phyloP scores from a whole-genome alignment of 148 eudicot genomes.

The Rhododendron henanense region DNA sequence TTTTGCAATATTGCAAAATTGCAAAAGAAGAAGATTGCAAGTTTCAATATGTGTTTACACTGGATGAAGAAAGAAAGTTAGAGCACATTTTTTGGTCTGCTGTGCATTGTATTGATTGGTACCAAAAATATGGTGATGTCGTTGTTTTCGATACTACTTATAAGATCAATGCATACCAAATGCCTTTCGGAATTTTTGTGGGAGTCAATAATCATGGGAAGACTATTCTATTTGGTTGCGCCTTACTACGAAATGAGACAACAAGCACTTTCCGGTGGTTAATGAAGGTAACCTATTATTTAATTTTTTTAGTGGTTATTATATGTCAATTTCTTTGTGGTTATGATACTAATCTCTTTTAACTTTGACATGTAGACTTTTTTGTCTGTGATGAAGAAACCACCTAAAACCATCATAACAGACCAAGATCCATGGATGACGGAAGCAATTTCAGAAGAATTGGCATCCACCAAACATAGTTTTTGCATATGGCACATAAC shows the following conservation, averaged over 20 bases:
- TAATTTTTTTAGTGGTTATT: neutral
- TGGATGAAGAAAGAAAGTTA: too few species aligned
- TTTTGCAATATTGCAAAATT: slow-evolving; percentile 10
- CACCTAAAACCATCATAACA: neutral
- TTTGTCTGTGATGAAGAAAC: neutral
- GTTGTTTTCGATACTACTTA: too few species aligned
- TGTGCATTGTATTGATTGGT: neutral
- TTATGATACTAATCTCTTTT: neutral
- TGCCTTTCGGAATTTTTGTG: neutral
- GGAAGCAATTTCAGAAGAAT: neutral
- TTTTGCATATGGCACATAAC: neutral
- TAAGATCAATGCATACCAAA: too few species aligned
- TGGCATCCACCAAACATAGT: neutral
- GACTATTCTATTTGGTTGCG: neutral
- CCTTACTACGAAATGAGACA: neutral
- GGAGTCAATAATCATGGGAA: slow-evolving; percentile 13
- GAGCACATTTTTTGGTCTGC: slow-evolving; percentile 17
- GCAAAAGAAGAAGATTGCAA: too few species aligned
- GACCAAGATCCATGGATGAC: neutral
- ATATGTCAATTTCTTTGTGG: too few species aligned
- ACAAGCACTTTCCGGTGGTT: neutral
- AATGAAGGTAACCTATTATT: neutral
- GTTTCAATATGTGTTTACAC: too few species aligned
- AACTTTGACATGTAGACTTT: neutral
- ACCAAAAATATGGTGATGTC: too few species aligned